These are phyloP conservation scores for Beauveria scarabaeidicola DNA, from an alignment of 2,329 filamentous ascomycete species.

Conservation along the genomic window DNA sequence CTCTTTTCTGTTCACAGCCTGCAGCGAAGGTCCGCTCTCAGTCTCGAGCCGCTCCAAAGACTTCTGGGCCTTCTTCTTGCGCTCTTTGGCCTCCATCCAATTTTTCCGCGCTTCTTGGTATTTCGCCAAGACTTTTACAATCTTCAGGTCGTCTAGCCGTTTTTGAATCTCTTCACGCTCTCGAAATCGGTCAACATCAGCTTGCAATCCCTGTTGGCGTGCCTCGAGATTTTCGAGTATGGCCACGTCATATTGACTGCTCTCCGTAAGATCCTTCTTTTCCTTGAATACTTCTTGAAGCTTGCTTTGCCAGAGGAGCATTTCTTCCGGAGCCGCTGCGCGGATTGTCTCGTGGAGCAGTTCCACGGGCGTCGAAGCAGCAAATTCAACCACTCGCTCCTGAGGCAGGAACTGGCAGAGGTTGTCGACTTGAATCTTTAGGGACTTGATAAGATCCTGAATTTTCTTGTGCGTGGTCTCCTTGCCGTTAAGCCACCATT, in stretches of 20 bases:
- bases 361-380: slow-evolving; percentile 70
- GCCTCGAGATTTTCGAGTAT: slow-evolving; percentile 58
- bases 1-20: slow-evolving; percentile 61
- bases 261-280: slow-evolving; percentile 53
- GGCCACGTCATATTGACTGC: slow-evolving; percentile 51
- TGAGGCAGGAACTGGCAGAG: slow-evolving; percentile 95
- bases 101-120: slow-evolving; percentile 49
- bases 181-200: slow-evolving; percentile 73
- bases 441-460: slow-evolving; percentile 55
- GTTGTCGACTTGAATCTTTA: slow-evolving; percentile 95
- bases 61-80: slow-evolving; percentile 43
- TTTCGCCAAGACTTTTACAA: slow-evolving; percentile 55
- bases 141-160: slow-evolving; percentile 56
- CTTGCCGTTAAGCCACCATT: slow-evolving; percentile 69
- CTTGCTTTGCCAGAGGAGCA: slow-evolving; percentile 68
- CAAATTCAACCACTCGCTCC: slow-evolving; percentile 91
- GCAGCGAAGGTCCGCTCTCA: slow-evolving; percentile 55
- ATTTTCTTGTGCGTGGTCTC: slow-evolving; percentile 55
- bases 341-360: slow-evolving; percentile 79
- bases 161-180: slow-evolving; percentile 63
- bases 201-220: slow-evolving; percentile 65
- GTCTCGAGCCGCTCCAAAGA: slow-evolving; percentile 53
- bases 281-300: slow-evolving; percentile 63
- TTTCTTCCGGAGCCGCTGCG: slow-evolving; percentile 74
- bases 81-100: slow-evolving; percentile 44